These are phyloP conservation scores for Boletus reticuloceps DNA, from an alignment of 768 basidiomycete species.

Conservation along the genomic window DNA sequence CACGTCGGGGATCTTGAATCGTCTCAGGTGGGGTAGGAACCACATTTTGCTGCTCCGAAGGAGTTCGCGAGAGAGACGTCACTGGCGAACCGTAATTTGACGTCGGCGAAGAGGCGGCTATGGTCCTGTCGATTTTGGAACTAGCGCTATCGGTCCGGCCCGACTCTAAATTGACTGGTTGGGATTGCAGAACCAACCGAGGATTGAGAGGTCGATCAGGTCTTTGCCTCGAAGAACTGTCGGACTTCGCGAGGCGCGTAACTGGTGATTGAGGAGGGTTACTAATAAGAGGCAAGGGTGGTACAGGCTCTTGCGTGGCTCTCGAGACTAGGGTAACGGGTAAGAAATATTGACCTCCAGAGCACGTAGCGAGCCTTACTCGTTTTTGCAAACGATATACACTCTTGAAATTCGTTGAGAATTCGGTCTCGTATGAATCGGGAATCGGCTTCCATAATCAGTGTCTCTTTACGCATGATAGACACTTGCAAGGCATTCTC, in stretches of 20 bases:
- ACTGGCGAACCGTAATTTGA: slow-evolving; percentile 4
- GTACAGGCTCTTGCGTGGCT: slow-evolving; percentile 60
- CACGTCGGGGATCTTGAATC: slow-evolving; percentile 2
- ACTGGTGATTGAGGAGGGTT: slow-evolving; percentile 28
- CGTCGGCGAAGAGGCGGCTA: not conserved
- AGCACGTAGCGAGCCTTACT: slow-evolving; percentile 44
- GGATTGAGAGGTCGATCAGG: slow-evolving; percentile 25
- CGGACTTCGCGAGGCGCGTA: not conserved
- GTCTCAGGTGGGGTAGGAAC: not conserved
- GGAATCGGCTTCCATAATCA: slow-evolving; percentile 65
- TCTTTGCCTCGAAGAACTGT: slow-evolving; percentile 9
- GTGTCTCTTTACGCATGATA: slow-evolving; percentile 85
- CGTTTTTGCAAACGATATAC: slow-evolving; percentile 75
- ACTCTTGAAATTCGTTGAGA: slow-evolving; percentile 71
- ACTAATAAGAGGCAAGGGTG: slow-evolving; percentile 57
- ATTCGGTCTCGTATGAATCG: slow-evolving; percentile 58
- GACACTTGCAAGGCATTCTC: slow-evolving; percentile 72
- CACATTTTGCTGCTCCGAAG: slow-evolving; percentile 1
- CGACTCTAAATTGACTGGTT: not conserved
- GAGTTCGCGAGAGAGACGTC: slow-evolving; percentile 3
- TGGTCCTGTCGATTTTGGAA: not conserved
- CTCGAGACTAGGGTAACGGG: slow-evolving; percentile 45
- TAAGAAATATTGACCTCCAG: slow-evolving; percentile 1
- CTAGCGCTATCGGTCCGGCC: not conserved
- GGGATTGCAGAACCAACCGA: slow-evolving; percentile 3